A percentile compares a stretch with the other conserved stretches of the same genome.
Evolutionary conservation across 495 filamentous ascomycete species (phyloP).

Genomic region (Hypomontagnella monticulosa): DNA sequence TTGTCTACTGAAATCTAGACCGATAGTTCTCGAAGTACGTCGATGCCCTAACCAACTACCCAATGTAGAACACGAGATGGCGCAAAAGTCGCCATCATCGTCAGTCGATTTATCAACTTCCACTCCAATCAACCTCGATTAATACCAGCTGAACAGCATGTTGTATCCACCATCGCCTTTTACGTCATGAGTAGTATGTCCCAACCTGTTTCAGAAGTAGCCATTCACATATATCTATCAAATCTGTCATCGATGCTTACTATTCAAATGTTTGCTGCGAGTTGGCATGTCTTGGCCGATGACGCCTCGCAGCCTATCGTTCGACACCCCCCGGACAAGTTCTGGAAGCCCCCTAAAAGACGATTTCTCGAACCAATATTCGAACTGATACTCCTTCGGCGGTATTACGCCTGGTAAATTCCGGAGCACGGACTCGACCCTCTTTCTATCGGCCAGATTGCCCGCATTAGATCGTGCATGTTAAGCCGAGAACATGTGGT

Average conservation of each 20-base stretch:
- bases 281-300: not conserved
- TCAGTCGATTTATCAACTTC: not conserved
- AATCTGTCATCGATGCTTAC: conserved; percentile 22
- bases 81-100: conserved; percentile 10
- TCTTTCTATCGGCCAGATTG: conserved; percentile 8
- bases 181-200: conserved; percentile 18
- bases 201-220: not conserved
- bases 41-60: not conserved
- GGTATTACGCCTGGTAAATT: conserved; percentile 7
- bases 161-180: conserved; percentile 1
- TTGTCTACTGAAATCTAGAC: too few species aligned
- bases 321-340: conserved; percentile 4
- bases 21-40: not conserved
- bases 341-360: conserved; percentile 9
- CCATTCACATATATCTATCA: not conserved
- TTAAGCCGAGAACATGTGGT: conserved; percentile 12
- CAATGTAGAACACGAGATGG: not conserved
- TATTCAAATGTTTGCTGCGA: conserved; percentile 3
- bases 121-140: not conserved
- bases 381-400: conserved; percentile 13
- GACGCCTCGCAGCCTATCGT: not conserved
- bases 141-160: not conserved
- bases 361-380: conserved; percentile 4
- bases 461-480: conserved; percentile 9
- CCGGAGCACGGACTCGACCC: not conserved